These are phyloP conservation scores for Trichoderma breve DNA, from an alignment of 2,329 filamentous ascomycete species.

Conservation along the genomic window DNA sequence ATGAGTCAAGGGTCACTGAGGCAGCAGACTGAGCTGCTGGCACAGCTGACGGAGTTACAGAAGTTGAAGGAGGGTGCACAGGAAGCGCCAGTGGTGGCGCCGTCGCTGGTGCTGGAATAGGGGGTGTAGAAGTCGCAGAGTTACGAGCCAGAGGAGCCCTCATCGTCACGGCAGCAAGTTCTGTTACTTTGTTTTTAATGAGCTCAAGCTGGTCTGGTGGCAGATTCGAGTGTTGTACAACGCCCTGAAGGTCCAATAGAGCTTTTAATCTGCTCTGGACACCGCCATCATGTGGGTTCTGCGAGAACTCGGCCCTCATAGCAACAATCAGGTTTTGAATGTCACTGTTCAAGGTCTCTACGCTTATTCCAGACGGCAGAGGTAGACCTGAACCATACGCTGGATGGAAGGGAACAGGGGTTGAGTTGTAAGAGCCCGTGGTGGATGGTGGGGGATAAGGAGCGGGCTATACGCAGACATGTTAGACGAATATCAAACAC, in stretches of 20 bases:
- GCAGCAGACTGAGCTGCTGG: slow-evolving; percentile 34
- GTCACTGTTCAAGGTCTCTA: slow-evolving; percentile 78
- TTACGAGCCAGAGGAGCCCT: slow-evolving; percentile 47
- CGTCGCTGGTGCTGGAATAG: slow-evolving; percentile 41
- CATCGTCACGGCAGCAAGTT: slow-evolving; percentile 64
- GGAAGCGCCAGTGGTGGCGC: slow-evolving; percentile 32
- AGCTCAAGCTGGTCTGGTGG: slow-evolving; percentile 78
- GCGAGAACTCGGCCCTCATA: slow-evolving; percentile 71
- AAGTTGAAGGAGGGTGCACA: slow-evolving; percentile 30
- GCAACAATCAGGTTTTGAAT: slow-evolving; percentile 74
- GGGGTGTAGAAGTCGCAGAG: slow-evolving; percentile 37
- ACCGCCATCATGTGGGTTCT: slow-evolving; percentile 71
- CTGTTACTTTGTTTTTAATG: slow-evolving; percentile 81
- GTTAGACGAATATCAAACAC: not conserved
- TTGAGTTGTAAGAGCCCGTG: slow-evolving; percentile 37
- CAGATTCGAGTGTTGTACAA: slow-evolving; percentile 72
- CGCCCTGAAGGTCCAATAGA: slow-evolving; percentile 74
- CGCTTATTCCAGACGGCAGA: slow-evolving; percentile 52
- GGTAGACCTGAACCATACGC: slow-evolving; percentile 36
- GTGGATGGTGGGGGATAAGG: slow-evolving; percentile 41
- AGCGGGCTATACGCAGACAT: not conserved
- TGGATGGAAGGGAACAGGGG: slow-evolving; percentile 42
- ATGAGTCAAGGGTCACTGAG: slow-evolving; percentile 53
- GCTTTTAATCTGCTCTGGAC: slow-evolving; percentile 79
- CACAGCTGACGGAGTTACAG: slow-evolving; percentile 34